Conservation (phyloP, 768 basidiomycete species). For the Auriscalpium orientale region DNA sequence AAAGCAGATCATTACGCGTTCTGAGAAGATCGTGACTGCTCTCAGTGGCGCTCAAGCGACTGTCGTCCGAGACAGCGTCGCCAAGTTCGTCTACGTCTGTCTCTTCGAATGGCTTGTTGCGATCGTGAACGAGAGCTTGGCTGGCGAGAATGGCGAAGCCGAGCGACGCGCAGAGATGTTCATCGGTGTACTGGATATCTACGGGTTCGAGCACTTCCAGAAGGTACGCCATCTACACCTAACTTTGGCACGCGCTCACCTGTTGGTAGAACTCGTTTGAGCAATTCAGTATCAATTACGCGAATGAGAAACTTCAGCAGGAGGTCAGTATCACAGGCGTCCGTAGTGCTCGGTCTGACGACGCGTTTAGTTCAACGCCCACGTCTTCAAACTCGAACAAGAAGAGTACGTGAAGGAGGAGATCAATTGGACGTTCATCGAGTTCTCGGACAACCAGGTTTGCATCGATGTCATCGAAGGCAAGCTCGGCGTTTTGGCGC, state of each 20-base stretch:
- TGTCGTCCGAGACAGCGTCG: constrained; percentile 92
- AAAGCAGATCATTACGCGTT: constrained; percentile 91
- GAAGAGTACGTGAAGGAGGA: constrained; percentile 98
- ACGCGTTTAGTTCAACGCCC: constrained; percentile 81
- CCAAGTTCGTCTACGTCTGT: constrained; percentile 98
- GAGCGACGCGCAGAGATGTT: constrained; percentile 93
- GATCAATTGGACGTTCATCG: constrained; percentile 99
- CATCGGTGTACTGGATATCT: constrained; percentile 97
- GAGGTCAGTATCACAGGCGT: constrained; percentile 49
- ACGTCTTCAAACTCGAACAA: constrained; percentile 98
- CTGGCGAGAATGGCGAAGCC: constrained; percentile 90
- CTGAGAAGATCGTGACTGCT: constrained; percentile 89
- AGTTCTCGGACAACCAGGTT: constrained; percentile 97
- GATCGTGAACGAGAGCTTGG: constrained; percentile 93
- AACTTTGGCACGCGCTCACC: not conserved
- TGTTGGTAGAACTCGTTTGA: constrained; percentile 72
- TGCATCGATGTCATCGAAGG: constrained; percentile 99
- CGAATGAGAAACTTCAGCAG: constrained; percentile 96
- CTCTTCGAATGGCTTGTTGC: constrained; percentile 98
- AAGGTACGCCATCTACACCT: constrained; percentile 44
- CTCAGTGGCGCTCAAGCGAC: constrained; percentile 84
- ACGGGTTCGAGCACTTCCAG: constrained; percentile 95
- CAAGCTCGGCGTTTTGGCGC: constrained; percentile 87
- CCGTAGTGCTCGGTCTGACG: not conserved
- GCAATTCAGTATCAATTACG: constrained; percentile 99